phyloP scores from a whole-genome alignment of 495 filamentous ascomycete species.

The Platismatia glauca region DNA sequence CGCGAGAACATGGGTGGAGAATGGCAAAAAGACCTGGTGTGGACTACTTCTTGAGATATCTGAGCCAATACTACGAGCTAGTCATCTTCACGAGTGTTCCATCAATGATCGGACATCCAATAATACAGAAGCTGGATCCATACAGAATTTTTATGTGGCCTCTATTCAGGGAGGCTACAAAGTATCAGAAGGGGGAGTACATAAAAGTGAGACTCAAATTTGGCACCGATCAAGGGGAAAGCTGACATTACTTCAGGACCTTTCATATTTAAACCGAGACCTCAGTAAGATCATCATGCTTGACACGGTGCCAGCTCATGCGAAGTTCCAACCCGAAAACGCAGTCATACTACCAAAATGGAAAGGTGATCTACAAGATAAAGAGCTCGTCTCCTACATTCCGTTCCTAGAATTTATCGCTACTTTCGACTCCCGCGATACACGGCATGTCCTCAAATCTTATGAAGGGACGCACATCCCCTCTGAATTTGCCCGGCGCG shows the following conservation, averaged over 20 bases:
- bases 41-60: constrained; percentile 94
- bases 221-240: background rate
- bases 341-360: constrained; percentile 85
- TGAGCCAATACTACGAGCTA: constrained; percentile 94
- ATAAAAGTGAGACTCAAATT: constrained; percentile 64
- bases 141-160: constrained; percentile 94
- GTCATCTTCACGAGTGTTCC: constrained; percentile 89
- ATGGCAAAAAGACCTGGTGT: constrained; percentile 90
- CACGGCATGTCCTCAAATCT: constrained; percentile 73
- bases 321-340: constrained; percentile 81
- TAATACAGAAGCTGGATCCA: constrained; percentile 91
- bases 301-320: constrained; percentile 74
- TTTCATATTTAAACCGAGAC: constrained; percentile 91
- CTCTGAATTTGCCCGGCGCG: constrained; percentile 78
- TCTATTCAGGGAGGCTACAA: constrained; percentile 85
- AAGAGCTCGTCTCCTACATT: constrained; percentile 75
- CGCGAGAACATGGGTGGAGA: constrained; percentile 87
- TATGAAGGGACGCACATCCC: constrained; percentile 83
- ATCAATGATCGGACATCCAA: constrained; percentile 68
- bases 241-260: constrained; percentile 50
- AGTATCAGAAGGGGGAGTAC: constrained; percentile 90
- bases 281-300: constrained; percentile 88
- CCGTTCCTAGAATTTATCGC: constrained; percentile 95
- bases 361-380: constrained; percentile 74
- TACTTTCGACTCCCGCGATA: constrained; percentile 82